These are phyloP conservation scores for Avicennia marina DNA, from an alignment of 257 asterid genomes.

Conservation along the genomic window DNA sequence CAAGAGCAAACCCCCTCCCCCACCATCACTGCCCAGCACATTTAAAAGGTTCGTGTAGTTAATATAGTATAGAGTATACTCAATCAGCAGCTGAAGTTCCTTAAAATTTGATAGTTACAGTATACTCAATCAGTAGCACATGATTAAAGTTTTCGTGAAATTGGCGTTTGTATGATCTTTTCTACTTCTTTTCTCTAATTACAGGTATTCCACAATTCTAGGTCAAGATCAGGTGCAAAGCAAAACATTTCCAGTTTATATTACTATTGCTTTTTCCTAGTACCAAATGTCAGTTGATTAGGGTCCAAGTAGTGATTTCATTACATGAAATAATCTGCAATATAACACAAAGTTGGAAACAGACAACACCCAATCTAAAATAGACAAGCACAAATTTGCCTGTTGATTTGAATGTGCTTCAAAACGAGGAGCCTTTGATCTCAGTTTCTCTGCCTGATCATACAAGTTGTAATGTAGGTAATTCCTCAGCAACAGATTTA, in stretches of 20 bases:
- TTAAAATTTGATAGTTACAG: too few species aligned
- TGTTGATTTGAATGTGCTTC: conserved; percentile 85
- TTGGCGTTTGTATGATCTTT: not conserved
- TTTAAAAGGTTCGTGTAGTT: too few species aligned
- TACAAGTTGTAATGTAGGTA: conserved; percentile 77
- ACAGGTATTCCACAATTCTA: not conserved
- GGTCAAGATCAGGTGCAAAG: not conserved
- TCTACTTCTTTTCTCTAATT: not conserved
- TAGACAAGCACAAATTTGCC: conserved; percentile 32
- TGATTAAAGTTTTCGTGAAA: too few species aligned
- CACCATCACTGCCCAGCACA: too few species aligned
- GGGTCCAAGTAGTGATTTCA: conserved; percentile 4
- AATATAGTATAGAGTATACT: too few species aligned
- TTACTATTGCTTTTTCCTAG: not conserved
- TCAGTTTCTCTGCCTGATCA: conserved; percentile 77
- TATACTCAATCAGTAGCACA: too few species aligned
- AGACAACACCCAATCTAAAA: not conserved
- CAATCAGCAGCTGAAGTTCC: too few species aligned
- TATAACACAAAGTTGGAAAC: not conserved
- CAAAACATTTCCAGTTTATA: not conserved
- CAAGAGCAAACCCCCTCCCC: too few species aligned
- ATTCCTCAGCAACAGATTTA: conserved; percentile 68
- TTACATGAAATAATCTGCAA: not conserved
- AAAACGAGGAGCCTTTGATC: conserved; percentile 78
- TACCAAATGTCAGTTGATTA: not conserved